Evolutionary conservation across 257 asterid genomes (phyloP).

Genomic region (Solanum chilense): DNA sequence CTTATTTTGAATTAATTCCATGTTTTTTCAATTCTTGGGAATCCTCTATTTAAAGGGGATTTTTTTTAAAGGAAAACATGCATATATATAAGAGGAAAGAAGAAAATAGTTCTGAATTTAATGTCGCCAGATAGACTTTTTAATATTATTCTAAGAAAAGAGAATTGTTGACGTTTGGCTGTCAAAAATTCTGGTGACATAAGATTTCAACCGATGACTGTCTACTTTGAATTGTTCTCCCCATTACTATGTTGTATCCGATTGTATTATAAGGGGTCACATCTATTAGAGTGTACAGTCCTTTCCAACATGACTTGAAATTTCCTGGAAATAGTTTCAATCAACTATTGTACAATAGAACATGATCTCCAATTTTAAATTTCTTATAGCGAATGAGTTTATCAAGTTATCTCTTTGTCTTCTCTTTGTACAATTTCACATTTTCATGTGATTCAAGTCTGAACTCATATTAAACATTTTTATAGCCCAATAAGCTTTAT

Average conservation of each 20-base stretch:
- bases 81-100: no score
- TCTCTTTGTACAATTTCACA: neutral
- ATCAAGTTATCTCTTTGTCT: neutral
- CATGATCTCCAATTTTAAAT: neutral
- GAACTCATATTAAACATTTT: neutral
- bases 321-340: no score
- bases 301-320: no score
- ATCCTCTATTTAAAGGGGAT: no score
- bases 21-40: no score
- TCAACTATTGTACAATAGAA: no score
- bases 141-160: no score
- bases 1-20: no score
- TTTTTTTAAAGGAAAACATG: no score
- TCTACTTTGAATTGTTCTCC: no score
- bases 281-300: neutral
- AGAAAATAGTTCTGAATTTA: no score
- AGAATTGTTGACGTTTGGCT: neutral
- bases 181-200: neutral
- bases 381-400: neutral
- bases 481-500: neutral
- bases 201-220: neutral
- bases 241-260: no score
- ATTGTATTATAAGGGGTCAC: neutral
- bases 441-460: neutral
- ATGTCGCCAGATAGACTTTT: neutral